Evolutionary conservation across 2,329 filamentous ascomycete species (phyloP).

Genomic region (Microsporum canis): DNA sequence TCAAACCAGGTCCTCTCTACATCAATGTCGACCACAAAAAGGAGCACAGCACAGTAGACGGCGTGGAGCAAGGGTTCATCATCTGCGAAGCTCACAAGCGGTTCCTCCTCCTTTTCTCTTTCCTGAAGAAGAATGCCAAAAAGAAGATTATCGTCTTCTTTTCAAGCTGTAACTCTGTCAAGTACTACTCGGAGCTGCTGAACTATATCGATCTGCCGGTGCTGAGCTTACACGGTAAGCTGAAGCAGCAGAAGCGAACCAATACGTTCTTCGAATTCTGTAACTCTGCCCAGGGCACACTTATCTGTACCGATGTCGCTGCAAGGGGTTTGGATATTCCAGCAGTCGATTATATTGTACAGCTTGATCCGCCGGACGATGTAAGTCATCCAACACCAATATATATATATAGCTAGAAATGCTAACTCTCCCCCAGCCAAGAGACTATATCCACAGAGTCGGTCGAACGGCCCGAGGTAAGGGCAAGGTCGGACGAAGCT

Average conservation of each 20-base stretch:
- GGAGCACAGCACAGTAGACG: slow-evolving; percentile 83
- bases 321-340: slow-evolving; percentile 92
- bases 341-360: slow-evolving; percentile 89
- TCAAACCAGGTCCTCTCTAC: slow-evolving; percentile 81
- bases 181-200: slow-evolving; percentile 88
- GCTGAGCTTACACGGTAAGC: slow-evolving; percentile 79
- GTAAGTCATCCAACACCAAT: not conserved
- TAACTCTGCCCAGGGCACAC: slow-evolving; percentile 69
- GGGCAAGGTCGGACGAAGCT: slow-evolving; percentile 70
- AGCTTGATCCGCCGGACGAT: slow-evolving; percentile 90
- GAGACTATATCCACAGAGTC: slow-evolving; percentile 90
- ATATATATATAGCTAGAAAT: not conserved
- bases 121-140: slow-evolving; percentile 81
- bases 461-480: slow-evolving; percentile 83
- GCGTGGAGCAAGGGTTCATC: slow-evolving; percentile 91
- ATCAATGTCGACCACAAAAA: slow-evolving; percentile 92
- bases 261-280: slow-evolving; percentile 97
- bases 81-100: slow-evolving; percentile 87
- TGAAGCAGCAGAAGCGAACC: slow-evolving; percentile 98
- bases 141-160: slow-evolving; percentile 99
- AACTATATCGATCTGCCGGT: slow-evolving; percentile 96
- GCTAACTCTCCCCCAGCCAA: slow-evolving; percentile 35
- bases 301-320: slow-evolving; percentile 95
- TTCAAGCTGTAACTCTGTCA: slow-evolving; percentile 82
- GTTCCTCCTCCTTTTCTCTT: slow-evolving; percentile 87